Percentiles rank a stretch among this genome's conserved stretches.
These are phyloP conservation scores for Meira miltonrushii DNA, from an alignment of 1,284 basidiomycete species.

Conservation along the genomic window DNA sequence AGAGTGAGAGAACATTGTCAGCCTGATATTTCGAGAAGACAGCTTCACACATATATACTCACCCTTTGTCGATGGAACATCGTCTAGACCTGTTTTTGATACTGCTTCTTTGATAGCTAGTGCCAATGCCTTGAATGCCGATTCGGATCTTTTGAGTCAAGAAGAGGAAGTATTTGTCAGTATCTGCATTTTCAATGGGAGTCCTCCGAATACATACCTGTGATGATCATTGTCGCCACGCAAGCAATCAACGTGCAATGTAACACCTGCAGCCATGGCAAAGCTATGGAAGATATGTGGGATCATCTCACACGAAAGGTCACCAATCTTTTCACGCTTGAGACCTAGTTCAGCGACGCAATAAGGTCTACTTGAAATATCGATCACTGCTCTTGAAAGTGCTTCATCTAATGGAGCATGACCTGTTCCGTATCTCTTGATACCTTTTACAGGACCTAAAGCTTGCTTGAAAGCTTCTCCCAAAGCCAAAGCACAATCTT, in stretches of 20 bases:
- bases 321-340: slow-evolving; percentile 92
- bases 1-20: background rate
- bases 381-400: slow-evolving; percentile 88
- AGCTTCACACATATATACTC: slow-evolving; percentile 46
- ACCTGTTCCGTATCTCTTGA: slow-evolving; percentile 89
- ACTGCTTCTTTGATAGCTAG: slow-evolving; percentile 92
- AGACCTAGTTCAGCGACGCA: slow-evolving; percentile 75
- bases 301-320: slow-evolving; percentile 82
- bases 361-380: slow-evolving; percentile 94
- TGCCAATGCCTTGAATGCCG: slow-evolving; percentile 94
- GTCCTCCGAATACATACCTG: slow-evolving; percentile 61
- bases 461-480: slow-evolving; percentile 93
- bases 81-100: slow-evolving; percentile 77
- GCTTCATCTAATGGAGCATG: slow-evolving; percentile 91
- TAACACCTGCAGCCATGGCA: slow-evolving; percentile 81
- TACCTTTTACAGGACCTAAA: slow-evolving; percentile 86
- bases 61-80: slow-evolving; percentile 96
- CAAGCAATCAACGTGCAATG: slow-evolving; percentile 87
- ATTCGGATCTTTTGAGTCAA: slow-evolving; percentile 67
- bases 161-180: background rate
- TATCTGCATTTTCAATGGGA: slow-evolving; percentile 1
- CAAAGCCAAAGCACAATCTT: slow-evolving; percentile 87
- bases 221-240: slow-evolving; percentile 97
- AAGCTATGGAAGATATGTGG: slow-evolving; percentile 91
- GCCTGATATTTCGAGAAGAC: background rate